These are phyloP conservation scores for Mycosphaerelloides madeirae DNA, from an alignment of 2,329 filamentous ascomycete genomes.

Conservation along the genomic window DNA sequence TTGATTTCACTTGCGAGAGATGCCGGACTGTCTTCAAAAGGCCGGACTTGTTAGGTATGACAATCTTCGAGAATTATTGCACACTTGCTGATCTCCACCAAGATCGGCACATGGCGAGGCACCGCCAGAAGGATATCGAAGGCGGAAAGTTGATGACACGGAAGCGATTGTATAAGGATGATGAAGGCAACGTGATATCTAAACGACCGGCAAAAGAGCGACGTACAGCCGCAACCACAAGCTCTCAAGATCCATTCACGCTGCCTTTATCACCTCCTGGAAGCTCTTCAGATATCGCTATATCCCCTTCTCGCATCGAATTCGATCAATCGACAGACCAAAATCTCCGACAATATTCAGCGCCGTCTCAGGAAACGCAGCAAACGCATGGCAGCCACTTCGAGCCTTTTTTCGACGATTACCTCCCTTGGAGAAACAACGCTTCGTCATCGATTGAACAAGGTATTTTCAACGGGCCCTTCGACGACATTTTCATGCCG, in stretches of 20 bases:
- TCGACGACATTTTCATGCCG: slow-evolving; percentile 55
- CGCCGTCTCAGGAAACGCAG: neutral
- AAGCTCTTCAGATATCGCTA: slow-evolving; percentile 8
- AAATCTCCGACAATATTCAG: neutral
- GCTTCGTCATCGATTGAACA: slow-evolving; percentile 1
- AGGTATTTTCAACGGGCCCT: slow-evolving; percentile 21
- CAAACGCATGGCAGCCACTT: neutral
- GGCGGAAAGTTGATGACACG: slow-evolving; percentile 52
- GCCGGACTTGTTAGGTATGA: slow-evolving; percentile 55
- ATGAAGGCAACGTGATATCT: slow-evolving; percentile 50
- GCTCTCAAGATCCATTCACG: neutral
- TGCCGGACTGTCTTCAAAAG: slow-evolving; percentile 60
- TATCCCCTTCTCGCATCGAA: too few species aligned
- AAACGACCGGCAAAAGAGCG: slow-evolving; percentile 30
- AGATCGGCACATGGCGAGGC: slow-evolving; percentile 56
- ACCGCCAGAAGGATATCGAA: slow-evolving; percentile 53
- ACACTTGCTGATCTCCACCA: slow-evolving; percentile 13
- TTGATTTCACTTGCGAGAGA: slow-evolving; percentile 53
- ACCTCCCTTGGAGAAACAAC: too few species aligned
- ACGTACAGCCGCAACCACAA: neutral
- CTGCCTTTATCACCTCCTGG: slow-evolving; percentile 14
- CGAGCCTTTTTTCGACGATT: neutral
- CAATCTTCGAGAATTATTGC: too few species aligned
- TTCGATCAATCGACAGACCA: neutral
- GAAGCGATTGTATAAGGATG: slow-evolving; percentile 54